Conservation (phyloP, 148 eudicot species). For the Limonium bicolor region DNA sequence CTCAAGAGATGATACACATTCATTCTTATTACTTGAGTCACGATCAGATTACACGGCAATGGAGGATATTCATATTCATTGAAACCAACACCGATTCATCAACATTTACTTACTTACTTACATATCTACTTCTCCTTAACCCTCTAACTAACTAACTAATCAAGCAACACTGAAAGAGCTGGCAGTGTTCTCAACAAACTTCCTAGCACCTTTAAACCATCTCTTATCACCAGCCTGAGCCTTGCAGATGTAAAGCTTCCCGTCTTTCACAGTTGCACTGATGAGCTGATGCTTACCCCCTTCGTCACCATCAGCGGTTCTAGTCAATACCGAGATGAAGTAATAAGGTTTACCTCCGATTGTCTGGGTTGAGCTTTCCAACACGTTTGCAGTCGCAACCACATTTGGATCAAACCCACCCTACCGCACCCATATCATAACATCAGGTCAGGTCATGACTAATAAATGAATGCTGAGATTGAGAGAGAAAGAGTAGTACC, state of each 20-base stretch:
- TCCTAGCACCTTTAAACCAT: slow-evolving; percentile 96
- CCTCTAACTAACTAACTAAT: no score
- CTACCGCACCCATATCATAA: no score
- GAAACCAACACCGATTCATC: no score
- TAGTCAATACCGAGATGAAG: slow-evolving; percentile 59
- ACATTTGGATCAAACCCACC: slow-evolving; percentile 76
- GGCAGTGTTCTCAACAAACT: slow-evolving; percentile 66
- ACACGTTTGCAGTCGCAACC: slow-evolving; percentile 81
- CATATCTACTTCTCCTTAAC: no score
- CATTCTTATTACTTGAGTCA: no score
- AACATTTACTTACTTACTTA: no score
- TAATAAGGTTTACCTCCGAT: slow-evolving; percentile 60
- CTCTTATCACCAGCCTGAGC: slow-evolving; percentile 99
- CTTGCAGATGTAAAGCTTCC: slow-evolving; percentile 93
- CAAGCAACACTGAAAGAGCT: slow-evolving; percentile 78
- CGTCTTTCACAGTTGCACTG: slow-evolving; percentile 49
- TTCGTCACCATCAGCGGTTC: slow-evolving; percentile 97
- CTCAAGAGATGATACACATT: no score
- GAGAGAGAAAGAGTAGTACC: slow-evolving; percentile 37
- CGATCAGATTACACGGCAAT: no score
- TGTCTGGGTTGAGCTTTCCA: slow-evolving; percentile 43
- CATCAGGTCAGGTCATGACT: no score
- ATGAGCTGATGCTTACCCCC: slow-evolving; percentile 96
- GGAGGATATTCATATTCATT: no score
- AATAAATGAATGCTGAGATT: no score